Conservation (phyloP, 2,329 filamentous ascomycete genomes). For the Stagonosporopsis rhizophila region DNA sequence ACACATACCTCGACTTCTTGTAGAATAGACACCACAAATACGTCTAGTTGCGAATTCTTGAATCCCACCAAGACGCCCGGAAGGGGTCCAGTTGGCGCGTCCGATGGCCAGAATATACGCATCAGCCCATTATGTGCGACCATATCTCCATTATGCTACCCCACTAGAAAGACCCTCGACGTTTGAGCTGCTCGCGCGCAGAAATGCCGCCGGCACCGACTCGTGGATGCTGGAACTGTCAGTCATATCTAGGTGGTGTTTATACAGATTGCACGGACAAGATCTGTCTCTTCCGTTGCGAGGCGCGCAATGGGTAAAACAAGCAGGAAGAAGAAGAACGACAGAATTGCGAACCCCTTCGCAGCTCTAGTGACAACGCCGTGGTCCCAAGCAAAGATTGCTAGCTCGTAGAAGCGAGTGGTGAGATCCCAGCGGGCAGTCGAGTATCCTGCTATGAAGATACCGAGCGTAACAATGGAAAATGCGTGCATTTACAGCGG, state of each 20-base stretch:
- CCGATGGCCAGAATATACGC: slow-evolving; percentile 98
- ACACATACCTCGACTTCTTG: slow-evolving; percentile 82
- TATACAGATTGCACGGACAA: slow-evolving; percentile 65
- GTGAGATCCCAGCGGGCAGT: slow-evolving; percentile 99
- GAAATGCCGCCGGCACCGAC: slow-evolving; percentile 81
- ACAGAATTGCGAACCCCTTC: slow-evolving; percentile 84
- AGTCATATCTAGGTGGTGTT: slow-evolving; percentile 11
- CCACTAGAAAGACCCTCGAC: slow-evolving; percentile 88
- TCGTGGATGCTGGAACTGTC: slow-evolving; percentile 74
- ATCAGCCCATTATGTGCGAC: slow-evolving; percentile 81
- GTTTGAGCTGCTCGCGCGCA: slow-evolving; percentile 91
- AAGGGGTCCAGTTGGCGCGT: slow-evolving; percentile 74
- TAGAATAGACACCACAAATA: slow-evolving; percentile 88
- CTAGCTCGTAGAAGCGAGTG: slow-evolving; percentile 94
- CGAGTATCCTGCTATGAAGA: slow-evolving; percentile 99
- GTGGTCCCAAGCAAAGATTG: slow-evolving; percentile 98
- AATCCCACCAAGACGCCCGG: slow-evolving; percentile 93
- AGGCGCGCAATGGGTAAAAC: slow-evolving; percentile 85
- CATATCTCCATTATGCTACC: slow-evolving; percentile 66
- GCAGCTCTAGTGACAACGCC: slow-evolving; percentile 88
- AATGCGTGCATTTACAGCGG: slow-evolving; percentile 88
- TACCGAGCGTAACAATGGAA: slow-evolving; percentile 91
- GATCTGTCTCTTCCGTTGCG: slow-evolving; percentile 77
- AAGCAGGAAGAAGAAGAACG: slow-evolving; percentile 82
- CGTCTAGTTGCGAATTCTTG: slow-evolving; percentile 88